These are phyloP conservation scores for Candida golubevii DNA, from an alignment of 805 yeast genomes.

Conservation along the genomic window DNA sequence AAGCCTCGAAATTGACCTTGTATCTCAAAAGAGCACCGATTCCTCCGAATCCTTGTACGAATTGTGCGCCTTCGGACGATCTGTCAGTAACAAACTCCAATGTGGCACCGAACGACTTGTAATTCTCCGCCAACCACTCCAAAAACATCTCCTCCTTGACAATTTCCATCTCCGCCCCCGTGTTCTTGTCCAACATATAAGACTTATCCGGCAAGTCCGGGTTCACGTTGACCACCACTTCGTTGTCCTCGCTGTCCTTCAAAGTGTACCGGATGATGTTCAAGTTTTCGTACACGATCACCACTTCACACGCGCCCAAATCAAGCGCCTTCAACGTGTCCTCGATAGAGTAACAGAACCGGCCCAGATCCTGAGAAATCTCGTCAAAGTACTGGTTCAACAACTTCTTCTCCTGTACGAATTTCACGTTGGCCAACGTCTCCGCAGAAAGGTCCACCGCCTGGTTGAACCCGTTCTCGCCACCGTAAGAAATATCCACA, in stretches of 20 bases:
- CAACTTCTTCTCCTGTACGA: constrained; percentile 96
- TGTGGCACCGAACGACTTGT: constrained; percentile 89
- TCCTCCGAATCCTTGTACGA: constrained; percentile 98
- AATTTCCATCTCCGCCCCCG: constrained; percentile 91
- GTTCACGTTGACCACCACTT: constrained; percentile 64
- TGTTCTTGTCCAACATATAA: constrained; percentile 71
- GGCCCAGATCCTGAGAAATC: constrained; percentile 95
- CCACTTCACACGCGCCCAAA: constrained; percentile 89
- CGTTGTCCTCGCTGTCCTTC: constrained; percentile 78
- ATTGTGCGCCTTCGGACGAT: constrained; percentile 98
- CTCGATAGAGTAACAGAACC: constrained; percentile 95
- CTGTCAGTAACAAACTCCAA: constrained; percentile 95
- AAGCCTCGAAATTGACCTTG: constrained; percentile 94
- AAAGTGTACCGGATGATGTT: constrained; percentile 78
- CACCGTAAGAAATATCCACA: constrained; percentile 98
- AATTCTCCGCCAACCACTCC: constrained; percentile 98
- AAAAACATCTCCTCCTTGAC: constrained; percentile 79
- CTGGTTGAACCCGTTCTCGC: constrained; percentile 99
- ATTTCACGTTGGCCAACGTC: constrained; percentile 93
- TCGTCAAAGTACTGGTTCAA: constrained; percentile 92
- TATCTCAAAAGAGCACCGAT: constrained; percentile 95
- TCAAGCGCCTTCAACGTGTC: constrained; percentile 96
- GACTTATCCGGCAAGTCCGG: constrained; percentile 74
- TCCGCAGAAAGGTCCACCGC: constrained; percentile 98
- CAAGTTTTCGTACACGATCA: constrained; percentile 90